phyloP scores from a whole-genome alignment of 1,284 basidiomycete genomes.

The Leccinum cinnamomeum region DNA sequence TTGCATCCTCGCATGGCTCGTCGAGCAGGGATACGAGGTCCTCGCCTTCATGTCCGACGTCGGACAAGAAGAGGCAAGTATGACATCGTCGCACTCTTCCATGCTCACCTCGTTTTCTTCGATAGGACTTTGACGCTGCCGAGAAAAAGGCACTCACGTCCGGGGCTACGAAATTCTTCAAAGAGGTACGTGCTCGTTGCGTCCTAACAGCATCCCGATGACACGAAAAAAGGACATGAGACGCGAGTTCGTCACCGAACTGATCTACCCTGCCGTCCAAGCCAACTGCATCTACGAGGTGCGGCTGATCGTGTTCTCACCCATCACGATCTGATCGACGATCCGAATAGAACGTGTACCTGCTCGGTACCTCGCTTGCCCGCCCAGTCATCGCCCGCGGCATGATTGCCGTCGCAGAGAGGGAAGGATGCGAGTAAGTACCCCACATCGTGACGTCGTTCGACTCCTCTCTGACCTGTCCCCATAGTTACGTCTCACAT shows the following conservation, averaged over 20 bases:
- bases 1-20: constrained; percentile 96
- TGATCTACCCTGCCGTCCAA: constrained; percentile 98
- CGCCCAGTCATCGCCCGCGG: constrained; percentile 98
- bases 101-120: neutral
- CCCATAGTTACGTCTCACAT: constrained; percentile 85
- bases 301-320: constrained; percentile 7
- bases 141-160: constrained; percentile 89
- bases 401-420: constrained; percentile 94
- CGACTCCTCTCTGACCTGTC: constrained; percentile 7
- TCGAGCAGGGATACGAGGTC: constrained; percentile 97
- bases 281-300: constrained; percentile 99
- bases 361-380: constrained; percentile 96
- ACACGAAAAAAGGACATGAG: constrained; percentile 74
- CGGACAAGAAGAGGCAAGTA: constrained; percentile 88
- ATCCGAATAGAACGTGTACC: constrained; percentile 80
- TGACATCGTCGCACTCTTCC: neutral
- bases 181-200: constrained; percentile 54
- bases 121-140: constrained; percentile 92
- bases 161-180: constrained; percentile 94
- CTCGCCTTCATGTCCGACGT: constrained; percentile 99
- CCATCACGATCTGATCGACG: constrained; percentile 10
- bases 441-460: neutral
- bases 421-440: constrained; percentile 89
- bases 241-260: constrained; percentile 92
- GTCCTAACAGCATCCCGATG: neutral